phyloP scores from a whole-genome alignment of 176 grass and related monocot genomes.

The Urochloa ruziziensis region DNA sequence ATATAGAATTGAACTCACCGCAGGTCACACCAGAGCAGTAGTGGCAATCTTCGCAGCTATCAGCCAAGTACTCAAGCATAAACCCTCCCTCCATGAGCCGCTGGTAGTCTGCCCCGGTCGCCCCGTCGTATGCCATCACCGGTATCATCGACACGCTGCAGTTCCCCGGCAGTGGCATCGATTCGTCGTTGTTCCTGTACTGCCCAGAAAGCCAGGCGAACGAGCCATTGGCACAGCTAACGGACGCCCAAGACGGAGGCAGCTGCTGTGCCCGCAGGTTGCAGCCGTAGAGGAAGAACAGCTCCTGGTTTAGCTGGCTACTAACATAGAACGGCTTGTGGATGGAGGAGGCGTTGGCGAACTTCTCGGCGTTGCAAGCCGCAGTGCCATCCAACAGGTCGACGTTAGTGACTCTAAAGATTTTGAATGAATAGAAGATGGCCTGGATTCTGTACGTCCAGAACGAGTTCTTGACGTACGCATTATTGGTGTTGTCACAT shows the following conservation, averaged over 20 bases:
- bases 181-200: neutral
- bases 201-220: neutral
- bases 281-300: conserved; percentile 53
- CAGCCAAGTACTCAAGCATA: conserved; percentile 16
- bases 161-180: neutral
- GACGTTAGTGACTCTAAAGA: neutral
- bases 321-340: conserved; percentile 33
- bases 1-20: neutral
- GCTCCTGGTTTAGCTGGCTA: neutral
- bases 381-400: neutral
- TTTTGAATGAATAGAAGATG: neutral
- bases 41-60: conserved; percentile 17
- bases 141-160: conserved; percentile 36
- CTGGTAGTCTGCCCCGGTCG: neutral
- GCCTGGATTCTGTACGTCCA: neutral
- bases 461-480: neutral
- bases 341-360: conserved; percentile 2
- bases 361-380: neutral
- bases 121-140: neutral
- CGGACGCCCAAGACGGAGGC: neutral
- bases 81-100: conserved; percentile 43
- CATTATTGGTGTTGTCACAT: neutral
- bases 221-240: neutral
- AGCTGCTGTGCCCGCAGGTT: neutral
- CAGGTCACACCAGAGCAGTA: neutral